Evolutionary conservation across 2,329 filamentous ascomycete species (phyloP).

Genomic region (Neophaeococcomyces aloes): DNA sequence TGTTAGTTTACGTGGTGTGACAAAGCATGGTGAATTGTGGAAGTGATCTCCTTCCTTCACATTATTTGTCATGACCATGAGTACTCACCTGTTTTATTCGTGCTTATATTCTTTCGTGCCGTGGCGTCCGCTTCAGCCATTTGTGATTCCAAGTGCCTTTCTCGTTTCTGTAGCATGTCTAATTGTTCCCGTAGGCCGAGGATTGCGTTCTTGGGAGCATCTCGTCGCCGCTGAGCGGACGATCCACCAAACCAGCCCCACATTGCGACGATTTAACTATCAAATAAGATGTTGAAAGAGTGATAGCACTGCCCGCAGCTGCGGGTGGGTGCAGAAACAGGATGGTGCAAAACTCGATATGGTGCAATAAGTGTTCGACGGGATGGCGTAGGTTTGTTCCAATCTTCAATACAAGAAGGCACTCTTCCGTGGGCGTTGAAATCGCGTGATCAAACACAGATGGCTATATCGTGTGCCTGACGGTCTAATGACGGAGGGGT

Average conservation of each 20-base stretch:
- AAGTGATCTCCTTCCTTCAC: not conserved
- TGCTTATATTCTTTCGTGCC: conserved; percentile 75
- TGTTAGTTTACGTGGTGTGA: too few relatives aligned
- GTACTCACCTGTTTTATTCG: conserved; percentile 79
- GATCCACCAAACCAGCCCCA: conserved; percentile 90
- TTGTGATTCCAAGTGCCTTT: conserved; percentile 80
- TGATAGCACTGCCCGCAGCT: too few relatives aligned
- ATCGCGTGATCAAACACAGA: not conserved
- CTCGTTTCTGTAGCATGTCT: conserved; percentile 95
- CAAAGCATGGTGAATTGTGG: too few relatives aligned
- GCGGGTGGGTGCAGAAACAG: too few relatives aligned
- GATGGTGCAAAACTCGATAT: too few relatives aligned
- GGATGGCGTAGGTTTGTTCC: too few relatives aligned
- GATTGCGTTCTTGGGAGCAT: conserved; percentile 94
- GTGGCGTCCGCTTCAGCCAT: conserved; percentile 86
- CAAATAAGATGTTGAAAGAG: too few relatives aligned
- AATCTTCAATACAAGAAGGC: too few relatives aligned
- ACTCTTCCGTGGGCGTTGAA: not conserved
- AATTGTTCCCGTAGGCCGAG: conserved; percentile 76
- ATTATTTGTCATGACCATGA: too few relatives aligned
- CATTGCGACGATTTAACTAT: conserved; percentile 32
- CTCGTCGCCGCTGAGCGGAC: conserved; percentile 74
- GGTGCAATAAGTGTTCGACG: too few relatives aligned
- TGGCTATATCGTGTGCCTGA: conserved; percentile 6
- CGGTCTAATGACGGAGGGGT: not conserved